phyloP scores from a whole-genome alignment of 164 flowering plant genomes.

The Stephania yunnanensis region DNA sequence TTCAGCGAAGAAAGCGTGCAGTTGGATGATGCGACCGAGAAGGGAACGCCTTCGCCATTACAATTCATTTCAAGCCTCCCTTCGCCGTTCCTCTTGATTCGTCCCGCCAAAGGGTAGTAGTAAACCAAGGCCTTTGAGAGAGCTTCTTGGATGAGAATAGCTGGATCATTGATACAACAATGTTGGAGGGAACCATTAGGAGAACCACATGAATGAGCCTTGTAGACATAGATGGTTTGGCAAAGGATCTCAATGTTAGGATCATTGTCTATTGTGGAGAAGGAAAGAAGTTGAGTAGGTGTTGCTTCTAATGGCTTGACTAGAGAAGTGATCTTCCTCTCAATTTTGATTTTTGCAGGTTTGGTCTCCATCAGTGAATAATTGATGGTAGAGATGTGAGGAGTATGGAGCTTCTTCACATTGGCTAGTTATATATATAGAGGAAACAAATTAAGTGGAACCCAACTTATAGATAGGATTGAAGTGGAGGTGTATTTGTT shows the following conservation, averaged over 20 bases:
- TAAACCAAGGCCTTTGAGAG: constrained; percentile 27
- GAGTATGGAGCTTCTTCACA: background rate
- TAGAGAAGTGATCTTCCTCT: constrained; percentile 17
- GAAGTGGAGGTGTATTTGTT: no score
- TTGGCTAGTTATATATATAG: constrained; percentile 3
- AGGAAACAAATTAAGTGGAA: background rate
- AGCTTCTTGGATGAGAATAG: constrained; percentile 22
- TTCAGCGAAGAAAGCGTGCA: constrained; percentile 23
- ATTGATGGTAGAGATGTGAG: background rate
- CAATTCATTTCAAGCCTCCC: constrained; percentile 18
- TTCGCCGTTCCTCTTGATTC: constrained; percentile 18
- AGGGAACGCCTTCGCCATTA: constrained; percentile 26
- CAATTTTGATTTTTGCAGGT: constrained; percentile 1
- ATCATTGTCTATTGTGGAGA: constrained; percentile 17
- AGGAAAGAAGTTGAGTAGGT: constrained; percentile 21
- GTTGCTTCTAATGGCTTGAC: constrained; percentile 31
- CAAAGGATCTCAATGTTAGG: constrained; percentile 17
- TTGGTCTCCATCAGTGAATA: background rate
- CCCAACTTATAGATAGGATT: no score
- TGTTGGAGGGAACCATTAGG: no score
- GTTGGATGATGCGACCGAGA: constrained; percentile 19
- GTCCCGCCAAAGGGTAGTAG: constrained; percentile 34
- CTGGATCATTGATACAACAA: constrained; percentile 17
- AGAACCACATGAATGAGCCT: background rate
- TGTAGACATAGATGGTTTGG: constrained; percentile 20